phyloP scores from a whole-genome alignment of 805 yeast species.

The Candida berthetii region DNA sequence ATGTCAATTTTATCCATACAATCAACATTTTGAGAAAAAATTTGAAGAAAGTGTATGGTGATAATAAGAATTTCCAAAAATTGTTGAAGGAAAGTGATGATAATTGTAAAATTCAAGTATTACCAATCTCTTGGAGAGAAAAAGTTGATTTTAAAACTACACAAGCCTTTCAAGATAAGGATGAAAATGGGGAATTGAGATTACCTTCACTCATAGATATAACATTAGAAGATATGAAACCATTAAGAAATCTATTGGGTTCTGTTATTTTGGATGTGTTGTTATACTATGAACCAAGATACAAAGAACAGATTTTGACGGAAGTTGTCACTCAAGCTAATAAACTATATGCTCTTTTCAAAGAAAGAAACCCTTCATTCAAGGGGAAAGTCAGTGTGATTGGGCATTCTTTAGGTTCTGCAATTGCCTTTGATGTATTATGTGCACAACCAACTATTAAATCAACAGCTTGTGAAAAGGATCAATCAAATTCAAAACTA shows the following conservation, averaged over 20 bases:
- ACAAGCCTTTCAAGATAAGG: conserved; percentile 29
- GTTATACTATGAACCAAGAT: conserved; percentile 68
- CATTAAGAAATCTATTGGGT: conserved; percentile 74
- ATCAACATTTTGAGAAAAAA: conserved; percentile 54
- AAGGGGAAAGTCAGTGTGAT: conserved; percentile 77
- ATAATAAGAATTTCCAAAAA: conserved; percentile 43
- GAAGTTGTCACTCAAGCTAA: conserved; percentile 64
- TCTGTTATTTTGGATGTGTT: conserved; percentile 84
- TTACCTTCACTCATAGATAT: conserved; percentile 66
- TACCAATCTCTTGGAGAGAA: conserved; percentile 92
- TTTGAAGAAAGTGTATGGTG: conserved; percentile 44
- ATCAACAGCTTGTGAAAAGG: conserved; percentile 19
- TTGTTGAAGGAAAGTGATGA: conserved; percentile 35
- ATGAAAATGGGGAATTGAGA: conserved; percentile 31
- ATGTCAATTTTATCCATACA: conserved; percentile 83
- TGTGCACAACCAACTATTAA: conserved; percentile 31
- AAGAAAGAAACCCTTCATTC: conserved; percentile 61
- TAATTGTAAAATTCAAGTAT: conserved; percentile 68
- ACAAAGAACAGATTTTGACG: conserved; percentile 52
- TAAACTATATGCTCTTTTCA: conserved; percentile 49
- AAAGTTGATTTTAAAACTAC: conserved; percentile 55
- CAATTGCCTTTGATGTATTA: conserved; percentile 73
- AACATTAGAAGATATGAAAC: conserved; percentile 70
- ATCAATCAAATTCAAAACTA: conserved; percentile 28
- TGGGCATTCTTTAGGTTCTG: conserved; percentile 92